Base-by-base conservation (phyloP, 306 rosid species). In the Sesbania bispinosa region DNA sequence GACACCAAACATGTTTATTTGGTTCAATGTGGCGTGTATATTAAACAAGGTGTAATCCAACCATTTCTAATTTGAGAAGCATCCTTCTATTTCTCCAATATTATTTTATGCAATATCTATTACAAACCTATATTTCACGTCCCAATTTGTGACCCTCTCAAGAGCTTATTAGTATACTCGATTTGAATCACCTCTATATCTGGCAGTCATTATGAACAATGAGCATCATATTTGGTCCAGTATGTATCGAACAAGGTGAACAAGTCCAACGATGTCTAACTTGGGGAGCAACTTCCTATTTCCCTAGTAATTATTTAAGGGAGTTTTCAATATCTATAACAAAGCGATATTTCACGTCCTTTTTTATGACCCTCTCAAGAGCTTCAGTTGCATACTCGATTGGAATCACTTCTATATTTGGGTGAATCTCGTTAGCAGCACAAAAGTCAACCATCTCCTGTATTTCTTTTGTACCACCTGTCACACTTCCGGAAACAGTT, bases 391-490 rank as follows among this genome's bases (percentile, higher is more conserved):
- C 85, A 72, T 85, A 88, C n/a, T 89, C 86, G 36, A 93, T 88
- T 43, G 94, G 97, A 78, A 93, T 62, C 50, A 93, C 82, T 81
- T 93, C 96, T 60, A 93, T 88, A 23, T 74, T 82, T 15, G 97
- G 97, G 60, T 90, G 55, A 58, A 93, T 76, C 48, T 30, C 82
- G 0, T 82, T 75, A 66, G 88, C 81, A 48, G 89, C 96, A 80
- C 96, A 93, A 62, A 88, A 88, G 80, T 88, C 82, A 7, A 88
- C 67, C 97, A 91, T 91, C 81, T 91, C 97, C 43, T 85, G 89
- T 0, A 27, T 88, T 51, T 82, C 90, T 58, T 85, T 90, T 4
- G 92, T 85, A 36, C 98, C 90, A 8, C 98, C 94, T 1, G 81
- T 38, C 3, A 64, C 0, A 52, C 94, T 93, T 57, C 98, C 94